phyloP scores from a whole-genome alignment of 148 eudicot species.

The Spergularia marina region DNA sequence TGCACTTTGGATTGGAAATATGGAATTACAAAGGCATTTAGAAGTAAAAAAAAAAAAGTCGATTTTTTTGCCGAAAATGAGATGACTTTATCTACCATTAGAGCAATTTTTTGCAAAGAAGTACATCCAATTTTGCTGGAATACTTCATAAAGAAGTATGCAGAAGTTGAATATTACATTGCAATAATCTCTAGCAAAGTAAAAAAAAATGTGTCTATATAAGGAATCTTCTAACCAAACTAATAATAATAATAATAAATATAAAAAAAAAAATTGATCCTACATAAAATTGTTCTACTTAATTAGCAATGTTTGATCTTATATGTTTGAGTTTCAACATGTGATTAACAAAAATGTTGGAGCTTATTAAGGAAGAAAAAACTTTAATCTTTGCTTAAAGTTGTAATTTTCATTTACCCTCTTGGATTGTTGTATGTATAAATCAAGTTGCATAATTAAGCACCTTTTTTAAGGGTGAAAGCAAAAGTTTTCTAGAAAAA shows the following conservation, averaged over 20 bases:
- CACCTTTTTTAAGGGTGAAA: background rate
- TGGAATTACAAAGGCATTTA: background rate
- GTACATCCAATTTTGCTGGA: constrained; percentile 4
- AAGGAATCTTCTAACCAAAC: constrained; percentile 1
- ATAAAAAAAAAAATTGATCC: background rate
- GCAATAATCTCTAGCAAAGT: background rate
- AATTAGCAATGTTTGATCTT: background rate
- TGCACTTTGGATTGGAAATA: constrained; percentile 9
- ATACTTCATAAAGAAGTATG: constrained; percentile 21
- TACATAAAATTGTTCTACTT: background rate
- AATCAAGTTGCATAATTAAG: background rate
- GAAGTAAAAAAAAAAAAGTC: background rate
- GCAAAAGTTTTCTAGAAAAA: background rate
- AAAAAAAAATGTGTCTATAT: background rate
- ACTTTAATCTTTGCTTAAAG: background rate
- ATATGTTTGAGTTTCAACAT: background rate
- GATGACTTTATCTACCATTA: background rate
- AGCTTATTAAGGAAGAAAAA: constrained; percentile 6
- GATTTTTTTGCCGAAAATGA: constrained; percentile 18
- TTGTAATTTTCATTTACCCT: too few relatives aligned
- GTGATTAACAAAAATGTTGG: constrained; percentile 12
- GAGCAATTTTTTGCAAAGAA: background rate
- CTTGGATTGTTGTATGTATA: too few relatives aligned
- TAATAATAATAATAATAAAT: background rate
- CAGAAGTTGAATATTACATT: constrained; percentile 17